Evolutionary conservation across 345 rosid species (phyloP).

Genomic region (Geranium rotundifolium): DNA sequence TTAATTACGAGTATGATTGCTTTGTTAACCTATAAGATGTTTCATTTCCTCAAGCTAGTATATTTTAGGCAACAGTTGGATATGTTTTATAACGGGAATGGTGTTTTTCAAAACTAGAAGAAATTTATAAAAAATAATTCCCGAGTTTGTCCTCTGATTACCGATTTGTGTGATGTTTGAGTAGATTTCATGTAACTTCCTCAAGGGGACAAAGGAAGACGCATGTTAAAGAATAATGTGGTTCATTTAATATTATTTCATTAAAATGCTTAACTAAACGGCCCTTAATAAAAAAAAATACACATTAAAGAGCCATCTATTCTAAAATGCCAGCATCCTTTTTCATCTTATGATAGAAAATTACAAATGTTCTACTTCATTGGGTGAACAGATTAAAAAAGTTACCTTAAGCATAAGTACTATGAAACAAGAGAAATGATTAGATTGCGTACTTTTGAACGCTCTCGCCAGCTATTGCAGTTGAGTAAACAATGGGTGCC

Average conservation of each 20-base stretch:
- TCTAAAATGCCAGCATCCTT: background rate
- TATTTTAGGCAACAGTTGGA: no score
- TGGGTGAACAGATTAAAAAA: no score
- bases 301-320: background rate
- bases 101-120: no score
- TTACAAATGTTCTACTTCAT: background rate
- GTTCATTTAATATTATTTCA: background rate
- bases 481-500: slow-evolving; percentile 94
- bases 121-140: no score
- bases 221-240: background rate
- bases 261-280: background rate
- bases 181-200: no score
- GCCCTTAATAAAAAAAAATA: background rate
- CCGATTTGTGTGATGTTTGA: no score
- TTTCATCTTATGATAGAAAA: background rate
- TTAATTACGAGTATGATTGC: no score
- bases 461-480: slow-evolving; percentile 74
- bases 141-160: no score
- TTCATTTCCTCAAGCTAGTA: no score
- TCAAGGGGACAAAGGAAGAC: no score
- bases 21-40: no score
- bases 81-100: no score
- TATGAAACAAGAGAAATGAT: background rate
- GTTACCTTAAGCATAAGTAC: background rate
- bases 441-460: slow-evolving; percentile 59